Evolutionary conservation across 2,329 filamentous ascomycete genomes (phyloP), one percentile per base, ranked within the genome.

Genomic region (Cladobotryum mycophilum): DNA sequence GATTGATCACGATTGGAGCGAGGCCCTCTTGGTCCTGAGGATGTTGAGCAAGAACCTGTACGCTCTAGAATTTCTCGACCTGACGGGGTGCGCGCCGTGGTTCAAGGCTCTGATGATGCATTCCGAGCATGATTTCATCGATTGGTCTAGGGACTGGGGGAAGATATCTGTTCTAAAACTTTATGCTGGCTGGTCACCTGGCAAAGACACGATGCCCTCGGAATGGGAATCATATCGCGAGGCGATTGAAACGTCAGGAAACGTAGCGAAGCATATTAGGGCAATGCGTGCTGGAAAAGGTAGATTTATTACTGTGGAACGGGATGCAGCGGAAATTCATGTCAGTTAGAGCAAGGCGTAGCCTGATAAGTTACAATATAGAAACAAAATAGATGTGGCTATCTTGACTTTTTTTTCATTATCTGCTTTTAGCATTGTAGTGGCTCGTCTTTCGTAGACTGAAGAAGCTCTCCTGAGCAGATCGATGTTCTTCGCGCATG

Each of bases 21-120:
- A 84, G 61, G 78, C 80, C 0, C 71, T 82, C 5, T 62, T 79
- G 15, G 64, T 84, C 2, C 64, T 85, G 45, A 73, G 75, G 45
- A 72, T 75, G 54, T 66, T 85, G 12, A 79, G 78, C 62, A 72
- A 70, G 53, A 67, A 65, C 17, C 67, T 82, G 7, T 84, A 84
- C 58, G 65, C 75, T 15, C 70, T 85, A 2, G 80, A 84, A 60
- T 81, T 79, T 46, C 69, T 85, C 7, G 80, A 84, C 58, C 64
- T 85, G 37, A 82, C 78, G 0, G 82, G 81, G 1, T 85, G 82
- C 55, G 67, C 64, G 0, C 62, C 72, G 14, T 85, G 82, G 82
- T 70, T 72, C 52, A 66, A 67, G 44, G 78, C 76, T 9, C 64
- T 82, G 47, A 70, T 67, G 55, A 49, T 61, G 13, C 56, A 61